These are phyloP conservation scores for Rhodotorula sp. DNA, from an alignment of 1,284 basidiomycete genomes.

Conservation along the genomic window DNA sequence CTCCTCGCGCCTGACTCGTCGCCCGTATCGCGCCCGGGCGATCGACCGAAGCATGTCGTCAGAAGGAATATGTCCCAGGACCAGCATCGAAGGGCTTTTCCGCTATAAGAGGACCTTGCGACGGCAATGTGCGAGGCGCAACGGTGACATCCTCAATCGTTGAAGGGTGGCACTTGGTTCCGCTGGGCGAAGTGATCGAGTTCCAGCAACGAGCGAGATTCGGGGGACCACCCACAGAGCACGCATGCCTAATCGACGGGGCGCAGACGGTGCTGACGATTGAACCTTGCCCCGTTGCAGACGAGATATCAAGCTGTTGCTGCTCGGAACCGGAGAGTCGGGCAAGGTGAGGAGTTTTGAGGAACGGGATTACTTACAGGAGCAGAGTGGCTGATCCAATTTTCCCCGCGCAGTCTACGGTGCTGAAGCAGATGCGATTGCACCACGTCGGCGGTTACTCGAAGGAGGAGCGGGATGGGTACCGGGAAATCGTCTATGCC, in stretches of 20 bases:
- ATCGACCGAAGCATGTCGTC: too few species aligned
- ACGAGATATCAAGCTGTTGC: conserved; percentile 39
- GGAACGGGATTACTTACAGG: too few species aligned
- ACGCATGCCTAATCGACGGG: background rate
- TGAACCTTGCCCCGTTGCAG: background rate
- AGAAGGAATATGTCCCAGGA: too few species aligned
- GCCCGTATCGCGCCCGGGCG: too few species aligned
- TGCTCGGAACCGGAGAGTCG: conserved; percentile 33
- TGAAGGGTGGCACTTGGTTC: too few species aligned
- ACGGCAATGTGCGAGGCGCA: too few species aligned
- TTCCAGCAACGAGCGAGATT: too few species aligned
- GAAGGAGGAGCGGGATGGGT: conserved; percentile 41
- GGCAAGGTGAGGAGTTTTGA: conserved; percentile 24
- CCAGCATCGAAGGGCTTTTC: too few species aligned
- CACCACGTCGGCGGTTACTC: conserved; percentile 42
- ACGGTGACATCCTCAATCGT: too few species aligned
- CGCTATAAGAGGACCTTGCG: too few species aligned
- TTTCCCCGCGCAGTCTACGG: conserved; percentile 25
- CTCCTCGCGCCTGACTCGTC: too few species aligned
- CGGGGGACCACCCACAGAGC: background rate
- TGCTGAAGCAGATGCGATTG: conserved; percentile 41
- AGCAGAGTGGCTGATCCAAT: background rate
- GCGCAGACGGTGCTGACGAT: background rate
- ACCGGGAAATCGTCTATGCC: conserved; percentile 43
- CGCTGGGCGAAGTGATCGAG: too few species aligned